Percentiles rank a stretch among this genome's conserved stretches.
phyloP scores from a whole-genome alignment of 495 filamentous ascomycete genomes.

The Hypoxylon subgilvum region DNA sequence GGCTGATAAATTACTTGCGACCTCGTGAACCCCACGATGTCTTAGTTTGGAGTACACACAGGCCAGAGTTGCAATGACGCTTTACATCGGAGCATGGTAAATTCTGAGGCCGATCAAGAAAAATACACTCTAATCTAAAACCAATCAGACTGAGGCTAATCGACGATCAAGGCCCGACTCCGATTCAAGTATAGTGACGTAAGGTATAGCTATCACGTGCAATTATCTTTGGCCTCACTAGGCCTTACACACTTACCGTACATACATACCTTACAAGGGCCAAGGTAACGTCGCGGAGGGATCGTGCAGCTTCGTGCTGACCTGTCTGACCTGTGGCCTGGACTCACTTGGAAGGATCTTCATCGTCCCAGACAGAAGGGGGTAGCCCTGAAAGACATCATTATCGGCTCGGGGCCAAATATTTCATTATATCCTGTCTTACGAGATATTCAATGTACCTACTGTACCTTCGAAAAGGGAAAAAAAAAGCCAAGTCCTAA shows the following conservation, averaged over 20 bases:
- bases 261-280: neutral
- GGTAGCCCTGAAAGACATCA: neutral
- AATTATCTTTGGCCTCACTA: no score
- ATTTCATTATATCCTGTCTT: neutral
- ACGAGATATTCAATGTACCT: conserved; percentile 1
- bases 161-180: conserved; percentile 9
- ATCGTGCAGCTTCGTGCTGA: neutral
- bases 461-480: neutral
- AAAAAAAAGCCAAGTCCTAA: no score
- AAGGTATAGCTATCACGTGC: neutral
- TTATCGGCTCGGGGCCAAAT: neutral
- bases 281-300: neutral
- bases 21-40: conserved; percentile 4
- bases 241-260: no score
- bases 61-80: conserved; percentile 4
- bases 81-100: conserved; percentile 18
- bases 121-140: neutral
- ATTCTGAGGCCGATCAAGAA: conserved; percentile 17
- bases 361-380: neutral
- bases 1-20: conserved; percentile 32
- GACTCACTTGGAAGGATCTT: neutral
- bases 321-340: neutral
- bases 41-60: conserved; percentile 2
- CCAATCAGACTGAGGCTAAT: neutral
- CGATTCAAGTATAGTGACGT: conserved; percentile 23